A percentile compares a stretch with the other conserved stretches of the same genome.
phyloP scores from a whole-genome alignment of 805 yeast genomes.

The Kuraishia piskuri region DNA sequence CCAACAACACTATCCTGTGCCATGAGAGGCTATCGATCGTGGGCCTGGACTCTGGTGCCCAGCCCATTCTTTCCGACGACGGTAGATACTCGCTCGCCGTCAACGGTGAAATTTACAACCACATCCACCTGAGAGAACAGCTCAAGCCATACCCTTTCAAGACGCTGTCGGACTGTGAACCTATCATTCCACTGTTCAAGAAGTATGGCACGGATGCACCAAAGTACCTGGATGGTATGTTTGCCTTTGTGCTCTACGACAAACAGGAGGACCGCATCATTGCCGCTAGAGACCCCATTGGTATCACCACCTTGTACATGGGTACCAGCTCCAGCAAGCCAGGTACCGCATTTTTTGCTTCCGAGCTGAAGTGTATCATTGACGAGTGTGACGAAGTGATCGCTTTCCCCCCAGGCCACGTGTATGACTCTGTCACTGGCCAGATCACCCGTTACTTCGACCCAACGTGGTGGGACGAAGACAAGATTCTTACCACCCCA shows the following conservation, averaged over 20 bases:
- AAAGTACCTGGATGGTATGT: conserved; percentile 93
- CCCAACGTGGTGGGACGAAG: conserved; percentile 92
- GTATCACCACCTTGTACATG: conserved; percentile 93
- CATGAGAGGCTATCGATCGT: conserved; percentile 98
- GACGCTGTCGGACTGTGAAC: conserved; percentile 94
- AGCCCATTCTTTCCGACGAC: conserved; percentile 83
- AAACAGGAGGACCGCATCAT: conserved; percentile 74
- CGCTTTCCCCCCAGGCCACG: conserved; percentile 98
- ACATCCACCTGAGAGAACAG: conserved; percentile 76
- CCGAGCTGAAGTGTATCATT: conserved; percentile 87
- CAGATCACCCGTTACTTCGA: conserved; percentile 78
- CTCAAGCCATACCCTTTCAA: conserved; percentile 67
- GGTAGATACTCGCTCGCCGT: conserved; percentile 71
- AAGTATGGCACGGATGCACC: conserved; percentile 90
- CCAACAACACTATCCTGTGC: conserved; percentile 74
- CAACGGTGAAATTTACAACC: conserved; percentile 98
- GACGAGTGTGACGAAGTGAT: conserved; percentile 90
- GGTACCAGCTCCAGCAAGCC: conserved; percentile 71
- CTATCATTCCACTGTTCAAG: conserved; percentile 85
- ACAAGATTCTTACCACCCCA: conserved; percentile 63
- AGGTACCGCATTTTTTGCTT: conserved; percentile 78
- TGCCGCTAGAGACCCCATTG: conserved; percentile 98
- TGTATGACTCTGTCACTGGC: conserved; percentile 88
- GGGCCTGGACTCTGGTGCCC: conserved; percentile 96
- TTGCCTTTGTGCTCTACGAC: conserved; percentile 90